A percentile compares a stretch with the other conserved stretches of the same genome.
Conservation (phyloP, 108 stramenopile genomes). For the Conticribra guillardii region DNA sequence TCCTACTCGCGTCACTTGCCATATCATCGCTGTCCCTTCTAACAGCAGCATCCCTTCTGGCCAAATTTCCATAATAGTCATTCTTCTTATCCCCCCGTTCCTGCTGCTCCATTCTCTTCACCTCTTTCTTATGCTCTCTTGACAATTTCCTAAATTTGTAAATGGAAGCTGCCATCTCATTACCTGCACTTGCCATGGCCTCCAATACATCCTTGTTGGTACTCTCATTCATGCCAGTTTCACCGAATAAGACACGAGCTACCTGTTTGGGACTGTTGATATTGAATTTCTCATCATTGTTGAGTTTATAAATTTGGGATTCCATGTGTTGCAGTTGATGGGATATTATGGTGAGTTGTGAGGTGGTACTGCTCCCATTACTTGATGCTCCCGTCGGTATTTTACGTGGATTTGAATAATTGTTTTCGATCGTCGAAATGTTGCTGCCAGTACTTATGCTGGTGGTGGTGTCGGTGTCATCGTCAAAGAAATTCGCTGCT, state of each 20-base stretch:
- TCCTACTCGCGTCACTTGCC: too few species aligned
- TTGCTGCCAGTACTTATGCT: too few species aligned
- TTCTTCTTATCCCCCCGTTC: constrained; percentile 48
- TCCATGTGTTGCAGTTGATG: constrained; percentile 38
- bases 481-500: constrained; percentile 5
- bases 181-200: constrained; percentile 71
- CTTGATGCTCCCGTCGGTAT: constrained; percentile 22
- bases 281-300: constrained; percentile 63
- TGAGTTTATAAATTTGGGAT: constrained; percentile 51
- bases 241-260: constrained; percentile 68
- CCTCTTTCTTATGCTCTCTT: constrained; percentile 41
- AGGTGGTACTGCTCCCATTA: constrained; percentile 24
- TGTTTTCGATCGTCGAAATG: too few species aligned
- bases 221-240: constrained; percentile 35
- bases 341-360: constrained; percentile 18
- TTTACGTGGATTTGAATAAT: constrained; percentile 6
- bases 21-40: too few species aligned
- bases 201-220: constrained; percentile 79
- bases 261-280: constrained; percentile 80
- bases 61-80: constrained; percentile 48
- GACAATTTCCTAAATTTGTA: constrained; percentile 49
- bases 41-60: constrained; percentile 15
- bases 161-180: constrained; percentile 45
- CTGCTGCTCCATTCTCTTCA: constrained; percentile 49
- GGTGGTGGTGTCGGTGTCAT: background rate